Evolutionary conservation across 2,329 filamentous ascomycete genomes (phyloP).

Genomic region (Orbilia brochopaga): DNA sequence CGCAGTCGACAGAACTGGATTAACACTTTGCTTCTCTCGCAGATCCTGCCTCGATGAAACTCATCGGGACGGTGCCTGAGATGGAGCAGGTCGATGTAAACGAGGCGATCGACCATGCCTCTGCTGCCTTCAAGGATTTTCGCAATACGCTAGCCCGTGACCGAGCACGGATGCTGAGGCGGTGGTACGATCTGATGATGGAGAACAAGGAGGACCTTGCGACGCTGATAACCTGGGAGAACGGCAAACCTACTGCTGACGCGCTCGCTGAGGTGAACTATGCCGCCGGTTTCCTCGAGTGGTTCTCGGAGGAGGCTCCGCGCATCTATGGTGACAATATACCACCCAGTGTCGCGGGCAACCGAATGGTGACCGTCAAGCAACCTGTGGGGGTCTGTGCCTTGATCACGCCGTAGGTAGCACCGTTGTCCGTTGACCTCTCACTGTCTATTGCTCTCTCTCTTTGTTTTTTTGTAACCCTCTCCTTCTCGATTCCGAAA

Average conservation of each 20-base stretch:
- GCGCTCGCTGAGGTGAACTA: slow-evolving; percentile 75
- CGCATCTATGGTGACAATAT: slow-evolving; percentile 77
- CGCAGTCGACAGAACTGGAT: slow-evolving; percentile 37
- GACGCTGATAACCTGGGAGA: slow-evolving; percentile 85
- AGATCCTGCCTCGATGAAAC: slow-evolving; percentile 82
- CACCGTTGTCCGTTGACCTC: too few relatives aligned
- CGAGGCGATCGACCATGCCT: slow-evolving; percentile 81
- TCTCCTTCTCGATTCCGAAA: slow-evolving; percentile 12
- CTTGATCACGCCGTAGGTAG: slow-evolving; percentile 72
- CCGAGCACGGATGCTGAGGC: slow-evolving; percentile 74
- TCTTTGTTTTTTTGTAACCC: neutral
- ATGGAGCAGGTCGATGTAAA: slow-evolving; percentile 79
- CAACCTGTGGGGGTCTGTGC: slow-evolving; percentile 85
- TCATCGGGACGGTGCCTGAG: slow-evolving; percentile 84
- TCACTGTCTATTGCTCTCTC: slow-evolving; percentile 3
- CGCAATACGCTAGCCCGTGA: slow-evolving; percentile 74
- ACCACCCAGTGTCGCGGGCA: slow-evolving; percentile 71
- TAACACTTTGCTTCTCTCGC: slow-evolving; percentile 28
- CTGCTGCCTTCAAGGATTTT: slow-evolving; percentile 74
- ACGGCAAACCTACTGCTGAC: slow-evolving; percentile 81
- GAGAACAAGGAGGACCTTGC: slow-evolving; percentile 81
- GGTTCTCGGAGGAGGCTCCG: slow-evolving; percentile 81
- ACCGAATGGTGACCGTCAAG: slow-evolving; percentile 78
- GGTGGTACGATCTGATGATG: slow-evolving; percentile 80
- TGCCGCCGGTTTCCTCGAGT: slow-evolving; percentile 77